Percentiles rank a stretch among this genome's conserved stretches.
Evolutionary conservation across 164 flowering plant genomes (phyloP).

Genomic region (Aristolochia californica): DNA sequence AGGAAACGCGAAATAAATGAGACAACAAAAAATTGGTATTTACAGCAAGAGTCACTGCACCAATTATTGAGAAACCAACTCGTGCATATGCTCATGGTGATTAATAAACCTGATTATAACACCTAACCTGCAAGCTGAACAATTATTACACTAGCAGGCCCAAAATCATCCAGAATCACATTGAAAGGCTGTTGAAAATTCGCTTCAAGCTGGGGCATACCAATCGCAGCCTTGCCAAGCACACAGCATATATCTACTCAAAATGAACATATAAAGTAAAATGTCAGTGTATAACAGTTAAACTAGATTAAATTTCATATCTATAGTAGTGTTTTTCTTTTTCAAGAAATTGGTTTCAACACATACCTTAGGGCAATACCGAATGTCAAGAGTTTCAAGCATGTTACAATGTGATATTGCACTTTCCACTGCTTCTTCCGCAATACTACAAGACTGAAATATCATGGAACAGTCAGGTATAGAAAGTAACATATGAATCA

Average conservation of each 20-base stretch:
- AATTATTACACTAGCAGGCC: not conserved
- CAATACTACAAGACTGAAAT: slow-evolving; percentile 67
- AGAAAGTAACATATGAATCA: not conserved
- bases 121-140: not conserved
- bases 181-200: slow-evolving; percentile 57
- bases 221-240: slow-evolving; percentile 54
- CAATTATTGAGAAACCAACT: too few species aligned
- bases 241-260: slow-evolving; percentile 38
- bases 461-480: not conserved
- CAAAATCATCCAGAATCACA: slow-evolving; percentile 8
- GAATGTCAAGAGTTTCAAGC: slow-evolving; percentile 93
- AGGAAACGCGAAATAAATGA: too few species aligned
- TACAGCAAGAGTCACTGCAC: too few species aligned
- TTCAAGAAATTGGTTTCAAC: not conserved
- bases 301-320: not conserved
- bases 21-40: too few species aligned
- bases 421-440: slow-evolving; percentile 54
- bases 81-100: too few species aligned
- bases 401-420: slow-evolving; percentile 66
- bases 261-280: not conserved
- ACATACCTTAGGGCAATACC: slow-evolving; percentile 81
- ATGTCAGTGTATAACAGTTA: not conserved
- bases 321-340: not conserved
- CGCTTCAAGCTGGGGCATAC: slow-evolving; percentile 85
- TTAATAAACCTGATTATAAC: not conserved